Conservation (phyloP, 345 rosid species). For the Excoecaria agallocha region DNA sequence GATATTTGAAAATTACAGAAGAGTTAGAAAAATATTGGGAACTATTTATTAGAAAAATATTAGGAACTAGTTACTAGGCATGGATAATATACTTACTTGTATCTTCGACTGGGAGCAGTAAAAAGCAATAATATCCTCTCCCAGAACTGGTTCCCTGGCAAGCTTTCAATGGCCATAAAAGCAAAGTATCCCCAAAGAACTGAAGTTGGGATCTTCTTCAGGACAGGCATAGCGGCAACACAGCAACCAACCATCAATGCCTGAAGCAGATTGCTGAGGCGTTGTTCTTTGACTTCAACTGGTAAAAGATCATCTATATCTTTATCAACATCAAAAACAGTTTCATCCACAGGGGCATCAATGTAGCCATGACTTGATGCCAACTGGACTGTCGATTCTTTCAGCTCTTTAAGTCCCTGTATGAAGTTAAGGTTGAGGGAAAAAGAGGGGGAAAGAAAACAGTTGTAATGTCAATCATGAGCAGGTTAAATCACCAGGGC, state of each 20-base stretch:
- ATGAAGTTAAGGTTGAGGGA: slow-evolving; percentile 22
- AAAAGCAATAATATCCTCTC: slow-evolving; percentile 90
- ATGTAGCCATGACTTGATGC: slow-evolving; percentile 76
- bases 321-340: slow-evolving; percentile 77
- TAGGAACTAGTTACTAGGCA: neutral
- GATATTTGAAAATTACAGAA: slow-evolving; percentile 6
- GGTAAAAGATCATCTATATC: slow-evolving; percentile 86
- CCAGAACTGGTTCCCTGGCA: slow-evolving; percentile 98
- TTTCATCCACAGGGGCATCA: slow-evolving; percentile 79
- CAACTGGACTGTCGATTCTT: slow-evolving; percentile 74
- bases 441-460: slow-evolving; percentile 10
- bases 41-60: neutral
- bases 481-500: slow-evolving; percentile 39
- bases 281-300: slow-evolving; percentile 89
- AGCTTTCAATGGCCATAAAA: slow-evolving; percentile 94
- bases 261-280: slow-evolving; percentile 90
- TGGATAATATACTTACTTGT: slow-evolving; percentile 57
- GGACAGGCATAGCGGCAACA: slow-evolving; percentile 90
- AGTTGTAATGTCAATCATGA: neutral
- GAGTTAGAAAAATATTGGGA: neutral
- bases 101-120: slow-evolving; percentile 86
- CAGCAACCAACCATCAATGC: slow-evolving; percentile 83
- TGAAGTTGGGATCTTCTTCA: slow-evolving; percentile 90
- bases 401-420: slow-evolving; percentile 84
- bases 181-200: slow-evolving; percentile 99